Base-by-base conservation (phyloP, 2,329 filamentous ascomycete genomes). In the Microsporum canis region DNA sequence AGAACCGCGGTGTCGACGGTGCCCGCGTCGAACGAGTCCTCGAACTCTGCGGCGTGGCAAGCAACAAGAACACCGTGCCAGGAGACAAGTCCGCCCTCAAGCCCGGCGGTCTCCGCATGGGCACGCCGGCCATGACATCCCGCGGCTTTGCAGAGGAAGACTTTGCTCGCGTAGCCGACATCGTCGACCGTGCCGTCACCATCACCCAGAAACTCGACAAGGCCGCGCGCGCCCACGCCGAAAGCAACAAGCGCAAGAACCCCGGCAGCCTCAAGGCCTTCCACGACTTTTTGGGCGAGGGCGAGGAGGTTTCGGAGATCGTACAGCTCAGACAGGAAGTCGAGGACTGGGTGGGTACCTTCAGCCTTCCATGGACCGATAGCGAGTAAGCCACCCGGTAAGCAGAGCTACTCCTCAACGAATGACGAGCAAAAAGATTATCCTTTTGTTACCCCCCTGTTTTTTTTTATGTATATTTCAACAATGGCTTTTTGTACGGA, bases 191-290 rank as follows among this genome's bases (percentile, higher is more conserved):
- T 56, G 87, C 88, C 6, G 89, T 95, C 55, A 84, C 83, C 34
- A 90, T 95, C 67, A 87, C 89, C 1, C 82, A 87, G 66, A 83
- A 88, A 63, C 78, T 95, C 39, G 88, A 88, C 81, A 90, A 91
- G 68, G 67, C 68, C 12, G 75, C 75, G 38, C 71, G 68, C 53
- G 86, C 91, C 82, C 87, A 92, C 71, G 83, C 95, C 64, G 90
- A 97, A 79, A 82, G 76, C 62, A 81, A 82, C 65, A 84, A 96
- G 34, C 91, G 90, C 72, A 96, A 96, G 85, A 89, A 94, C 78
- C 90, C 89, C 68, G 96, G 95, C 83, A 96, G 92, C 82, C 87
- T 95, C 75, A 97, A 97, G 85, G 94, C 96, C 78, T 97, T 97
- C 86, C 89, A 91, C 80, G 86, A 86, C 70, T 92, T 89, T 81